Percentiles rank a stretch among this genome's conserved stretches.
Conservation (phyloP, 495 filamentous ascomycete species). For the Penicillium paxilli region DNA sequence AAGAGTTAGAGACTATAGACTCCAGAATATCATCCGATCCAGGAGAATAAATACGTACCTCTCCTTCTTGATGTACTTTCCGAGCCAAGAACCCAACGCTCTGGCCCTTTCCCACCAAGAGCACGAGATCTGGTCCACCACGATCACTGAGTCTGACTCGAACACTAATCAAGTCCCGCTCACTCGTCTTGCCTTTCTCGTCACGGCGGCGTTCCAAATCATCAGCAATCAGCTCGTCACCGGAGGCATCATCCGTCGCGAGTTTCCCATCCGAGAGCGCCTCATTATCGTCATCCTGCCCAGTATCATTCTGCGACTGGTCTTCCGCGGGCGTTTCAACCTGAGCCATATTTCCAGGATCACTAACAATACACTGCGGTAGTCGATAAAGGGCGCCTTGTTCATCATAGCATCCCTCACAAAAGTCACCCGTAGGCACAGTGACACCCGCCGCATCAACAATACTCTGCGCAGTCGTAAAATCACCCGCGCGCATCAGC, state of each 20-base stretch:
- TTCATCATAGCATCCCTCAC: constrained; percentile 76
- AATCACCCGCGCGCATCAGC: constrained; percentile 58
- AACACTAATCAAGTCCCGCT: constrained; percentile 57
- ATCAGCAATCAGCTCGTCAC: constrained; percentile 47
- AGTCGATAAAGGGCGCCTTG: constrained; percentile 74
- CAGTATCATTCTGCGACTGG: constrained; percentile 16
- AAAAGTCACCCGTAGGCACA: constrained; percentile 70
- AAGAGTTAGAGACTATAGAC: constrained; percentile 7
- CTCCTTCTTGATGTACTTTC: constrained; percentile 63
- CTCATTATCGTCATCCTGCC: constrained; percentile 40
- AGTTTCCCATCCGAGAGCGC: constrained; percentile 49
- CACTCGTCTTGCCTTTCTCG: constrained; percentile 60
- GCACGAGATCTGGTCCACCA: constrained; percentile 60
- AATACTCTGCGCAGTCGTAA: constrained; percentile 73
- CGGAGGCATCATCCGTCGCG: constrained; percentile 43
- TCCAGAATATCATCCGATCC: no score
- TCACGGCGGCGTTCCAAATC: constrained; percentile 60
- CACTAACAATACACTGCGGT: constrained; percentile 72
- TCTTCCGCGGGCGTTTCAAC: constrained; percentile 15
- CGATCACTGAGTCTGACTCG: constrained; percentile 69
- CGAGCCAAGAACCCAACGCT: constrained; percentile 60
- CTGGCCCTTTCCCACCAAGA: constrained; percentile 61
- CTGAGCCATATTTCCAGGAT: constrained; percentile 68
- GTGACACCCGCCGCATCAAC: constrained; percentile 78
- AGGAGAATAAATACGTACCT: constrained; percentile 63